A percentile compares a stretch with the other conserved stretches of the same genome.
Conservation (phyloP, 768 basidiomycete species). For the Rhodotorula taiwanensis region DNA sequence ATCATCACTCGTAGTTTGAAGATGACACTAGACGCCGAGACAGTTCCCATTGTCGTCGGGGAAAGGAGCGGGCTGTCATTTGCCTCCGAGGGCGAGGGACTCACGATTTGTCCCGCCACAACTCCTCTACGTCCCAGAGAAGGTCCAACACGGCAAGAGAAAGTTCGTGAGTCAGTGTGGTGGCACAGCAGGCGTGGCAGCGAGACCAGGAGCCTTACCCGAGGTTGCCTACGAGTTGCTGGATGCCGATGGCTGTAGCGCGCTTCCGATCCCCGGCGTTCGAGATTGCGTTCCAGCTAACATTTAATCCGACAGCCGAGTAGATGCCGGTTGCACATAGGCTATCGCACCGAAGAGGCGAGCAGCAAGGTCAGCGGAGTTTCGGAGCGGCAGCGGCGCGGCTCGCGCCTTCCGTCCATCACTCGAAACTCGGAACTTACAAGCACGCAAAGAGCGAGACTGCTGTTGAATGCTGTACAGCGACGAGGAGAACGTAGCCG, state of each 20-base stretch:
- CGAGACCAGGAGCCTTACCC: too few species aligned
- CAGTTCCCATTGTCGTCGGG: too few species aligned
- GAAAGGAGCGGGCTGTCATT: too few species aligned
- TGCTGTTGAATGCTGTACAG: not conserved
- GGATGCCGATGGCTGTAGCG: constrained; percentile 21
- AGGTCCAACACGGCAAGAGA: too few species aligned
- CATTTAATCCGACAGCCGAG: constrained; percentile 1
- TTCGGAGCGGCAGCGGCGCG: too few species aligned
- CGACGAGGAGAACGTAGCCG: constrained; percentile 26
- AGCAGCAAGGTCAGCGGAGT: too few species aligned
- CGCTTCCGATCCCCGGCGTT: constrained; percentile 15
- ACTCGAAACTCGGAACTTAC: not conserved
- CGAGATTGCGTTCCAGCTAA: not conserved
- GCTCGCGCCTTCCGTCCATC: too few species aligned
- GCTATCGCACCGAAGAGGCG: not conserved
- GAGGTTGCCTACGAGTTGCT: constrained; percentile 18
- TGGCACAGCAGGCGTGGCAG: too few species aligned
- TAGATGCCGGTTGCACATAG: not conserved
- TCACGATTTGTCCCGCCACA: constrained; percentile 17
- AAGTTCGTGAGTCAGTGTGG: too few species aligned
- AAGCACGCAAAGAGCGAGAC: constrained; percentile 25
- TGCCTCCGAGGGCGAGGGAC: not conserved
- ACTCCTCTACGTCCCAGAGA: too few species aligned
- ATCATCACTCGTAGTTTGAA: too few species aligned
- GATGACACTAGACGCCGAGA: too few species aligned